phyloP scores from a whole-genome alignment of 306 rosid genomes.

The Pyrus betulifolia region DNA sequence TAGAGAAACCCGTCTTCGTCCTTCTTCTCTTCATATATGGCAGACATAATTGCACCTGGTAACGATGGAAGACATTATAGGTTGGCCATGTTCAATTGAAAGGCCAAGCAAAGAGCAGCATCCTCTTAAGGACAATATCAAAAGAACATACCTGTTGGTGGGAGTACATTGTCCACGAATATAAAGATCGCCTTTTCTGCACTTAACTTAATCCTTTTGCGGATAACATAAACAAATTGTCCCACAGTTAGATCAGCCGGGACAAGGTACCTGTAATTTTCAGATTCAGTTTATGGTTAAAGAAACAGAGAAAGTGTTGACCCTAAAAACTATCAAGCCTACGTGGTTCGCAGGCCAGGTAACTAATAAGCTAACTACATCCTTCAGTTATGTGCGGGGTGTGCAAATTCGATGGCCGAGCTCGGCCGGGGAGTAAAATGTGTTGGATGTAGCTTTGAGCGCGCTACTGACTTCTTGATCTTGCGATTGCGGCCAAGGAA shows the following conservation, averaged over 20 bases:
- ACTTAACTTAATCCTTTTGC: constrained; percentile 79
- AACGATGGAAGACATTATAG: constrained; percentile 2
- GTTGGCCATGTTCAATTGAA: not conserved
- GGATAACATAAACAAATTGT: constrained; percentile 85
- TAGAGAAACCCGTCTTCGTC: constrained; percentile 92
- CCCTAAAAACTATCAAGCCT: too few relatives aligned
- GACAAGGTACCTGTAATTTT: constrained; percentile 65
- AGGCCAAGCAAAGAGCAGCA: constrained; percentile 1
- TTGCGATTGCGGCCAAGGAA: too few relatives aligned
- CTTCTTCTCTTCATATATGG: constrained; percentile 88
- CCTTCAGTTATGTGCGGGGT: too few relatives aligned
- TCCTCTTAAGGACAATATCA: constrained; percentile 1
- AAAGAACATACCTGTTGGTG: constrained; percentile 64
- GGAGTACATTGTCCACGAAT: constrained; percentile 56
- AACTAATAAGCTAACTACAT: too few relatives aligned
- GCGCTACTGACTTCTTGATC: too few relatives aligned
- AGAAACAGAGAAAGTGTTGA: not conserved
- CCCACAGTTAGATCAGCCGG: constrained; percentile 90
- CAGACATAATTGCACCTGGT: constrained; percentile 86
- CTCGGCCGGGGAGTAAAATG: too few relatives aligned
- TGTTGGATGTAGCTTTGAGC: too few relatives aligned
- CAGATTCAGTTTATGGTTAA: constrained; percentile 9
- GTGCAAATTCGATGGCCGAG: too few relatives aligned
- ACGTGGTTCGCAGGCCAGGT: too few relatives aligned
- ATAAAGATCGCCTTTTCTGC: constrained; percentile 66